Evolutionary conservation across 371 early-diverging fungal genomes (phyloP), one percentile per base, ranked within the genome.

Genomic region (Mortierella sp.): DNA sequence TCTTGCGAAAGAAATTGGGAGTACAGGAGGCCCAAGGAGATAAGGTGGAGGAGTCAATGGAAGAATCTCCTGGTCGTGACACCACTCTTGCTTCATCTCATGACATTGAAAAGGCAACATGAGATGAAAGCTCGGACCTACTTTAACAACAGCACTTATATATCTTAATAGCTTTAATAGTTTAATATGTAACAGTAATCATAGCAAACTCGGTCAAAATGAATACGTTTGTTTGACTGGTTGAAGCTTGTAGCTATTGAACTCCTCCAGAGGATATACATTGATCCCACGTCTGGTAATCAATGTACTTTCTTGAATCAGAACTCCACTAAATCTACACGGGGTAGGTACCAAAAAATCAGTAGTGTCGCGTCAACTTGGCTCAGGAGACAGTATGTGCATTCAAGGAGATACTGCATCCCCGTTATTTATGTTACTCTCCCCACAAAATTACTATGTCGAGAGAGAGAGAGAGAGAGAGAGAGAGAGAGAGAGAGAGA

Each of bases 1-100:
- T 86, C 19, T 73, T 88, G 36, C 79, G 83, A n/a, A 86, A 84
- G 52, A 86, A 77, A 67, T 65, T 87, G 22, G 73, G 67, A 55
- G 22, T 24, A 21, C 58, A 64, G 21, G 38, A 15, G 7, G 32
- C 33, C 9, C 40, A 57, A 36, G 48, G 38, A 33, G 58, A 57
- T 4, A 55, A 69, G 47, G 21, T 28, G 28, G 65, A 70, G 47
- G 48, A 9, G 4, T 9, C 47, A 7, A 22, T 22, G 2, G 19
- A 38, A 53, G 50, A 38, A 9, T 67, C 33, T 50, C 38, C 58
- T 24, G 57, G 10, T 28, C 58, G 9, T n/a, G 60, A 59, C 19
- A 10, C 57, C 15, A 48, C 38, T 45, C 28, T 50, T 24, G 36
- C n/a, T 33, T 16, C 40, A 10, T 19, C 58, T 41, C 45, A 24